Base-by-base conservation (phyloP, 768 basidiomycete species). In the Dacryopinax spathularia region DNA sequence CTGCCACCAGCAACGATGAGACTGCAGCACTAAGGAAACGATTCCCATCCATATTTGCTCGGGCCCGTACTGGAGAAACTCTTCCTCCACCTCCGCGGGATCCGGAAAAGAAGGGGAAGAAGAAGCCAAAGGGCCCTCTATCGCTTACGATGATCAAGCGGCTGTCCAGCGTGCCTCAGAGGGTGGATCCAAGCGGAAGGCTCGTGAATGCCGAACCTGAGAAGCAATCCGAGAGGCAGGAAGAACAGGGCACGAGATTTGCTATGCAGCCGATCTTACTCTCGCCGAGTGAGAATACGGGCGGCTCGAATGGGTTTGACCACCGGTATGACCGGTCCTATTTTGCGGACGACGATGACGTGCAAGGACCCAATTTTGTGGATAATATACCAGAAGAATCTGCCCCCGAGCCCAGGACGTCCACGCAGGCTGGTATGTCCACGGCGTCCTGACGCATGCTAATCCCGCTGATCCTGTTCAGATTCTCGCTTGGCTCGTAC, bases 1-100 rank as follows among this genome's bases (percentile, higher is more conserved):
- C 67, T 10, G 36, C 48, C 63, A 64, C 64, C 1, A 59, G 61
- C 27, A 65, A 62, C 31, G 61, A 65, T 27, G 56, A 70, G 60
- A 1, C 35, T 16, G 15, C 44, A 63, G 60, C 72, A 69, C 77
- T 68, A 56, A 76, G 77, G 9, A 79, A 78, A 9, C 76, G 36
- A 70, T 70, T 65, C 66, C 62, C 65, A 64, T 62, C 62, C 63
- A 61, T 20, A 68, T 60, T 63, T 70, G 67, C 27, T 62, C 69
- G 62, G 59, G 67, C 64, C 61, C 63, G 61, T 31, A 43, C 66
- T 1, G n/a, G 61, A 4, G 31, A 22, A 25, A 67, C 64, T 13
- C 39, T 69, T 22, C 69, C 48, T 3, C 13, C 48, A 2, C 64
- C 18, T 68, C 48, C 15, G 20, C 33, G 16, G 6, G 33, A 56